Evolutionary conservation across 495 filamentous ascomycete species (phyloP).

Genomic region (Daldinia vernicosa): DNA sequence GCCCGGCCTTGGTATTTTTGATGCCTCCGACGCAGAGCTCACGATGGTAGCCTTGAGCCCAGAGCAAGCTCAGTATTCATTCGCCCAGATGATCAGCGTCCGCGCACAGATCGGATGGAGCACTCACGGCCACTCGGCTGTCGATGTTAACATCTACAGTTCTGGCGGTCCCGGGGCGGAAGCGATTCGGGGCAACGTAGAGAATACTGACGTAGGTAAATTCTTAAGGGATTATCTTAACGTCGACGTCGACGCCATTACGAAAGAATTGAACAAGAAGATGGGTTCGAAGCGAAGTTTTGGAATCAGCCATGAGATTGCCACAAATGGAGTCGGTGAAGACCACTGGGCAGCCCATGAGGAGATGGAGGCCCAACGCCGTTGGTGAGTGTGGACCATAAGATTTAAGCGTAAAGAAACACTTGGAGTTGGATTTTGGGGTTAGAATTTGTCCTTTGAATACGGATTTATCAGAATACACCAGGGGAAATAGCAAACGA

Average conservation of each 20-base stretch:
- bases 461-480: conserved; percentile 2
- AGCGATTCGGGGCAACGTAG: conserved; percentile 79
- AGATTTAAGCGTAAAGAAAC: background rate
- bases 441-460: conserved; percentile 14
- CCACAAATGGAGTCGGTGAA: background rate
- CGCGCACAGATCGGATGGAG: conserved; percentile 92
- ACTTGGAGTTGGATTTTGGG: conserved; percentile 5
- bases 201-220: conserved; percentile 90
- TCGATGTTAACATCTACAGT: conserved; percentile 92
- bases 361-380: conserved; percentile 23
- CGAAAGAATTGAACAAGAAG: conserved; percentile 74
- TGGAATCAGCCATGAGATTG: background rate
- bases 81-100: conserved; percentile 85
- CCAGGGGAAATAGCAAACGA: background rate
- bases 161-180: conserved; percentile 61
- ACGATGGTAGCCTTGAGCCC: conserved; percentile 67
- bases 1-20: conserved; percentile 75
- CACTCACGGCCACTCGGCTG: conserved; percentile 87
- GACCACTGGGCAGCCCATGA: conserved; percentile 44
- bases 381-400: background rate
- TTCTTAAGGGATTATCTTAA: conserved; percentile 83
- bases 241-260: conserved; percentile 79
- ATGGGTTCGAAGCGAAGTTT: conserved; percentile 37
- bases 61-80: conserved; percentile 61
- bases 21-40: conserved; percentile 77